Conservation (phyloP, 495 filamentous ascomycete genomes). For the Lophium mytilinum region DNA sequence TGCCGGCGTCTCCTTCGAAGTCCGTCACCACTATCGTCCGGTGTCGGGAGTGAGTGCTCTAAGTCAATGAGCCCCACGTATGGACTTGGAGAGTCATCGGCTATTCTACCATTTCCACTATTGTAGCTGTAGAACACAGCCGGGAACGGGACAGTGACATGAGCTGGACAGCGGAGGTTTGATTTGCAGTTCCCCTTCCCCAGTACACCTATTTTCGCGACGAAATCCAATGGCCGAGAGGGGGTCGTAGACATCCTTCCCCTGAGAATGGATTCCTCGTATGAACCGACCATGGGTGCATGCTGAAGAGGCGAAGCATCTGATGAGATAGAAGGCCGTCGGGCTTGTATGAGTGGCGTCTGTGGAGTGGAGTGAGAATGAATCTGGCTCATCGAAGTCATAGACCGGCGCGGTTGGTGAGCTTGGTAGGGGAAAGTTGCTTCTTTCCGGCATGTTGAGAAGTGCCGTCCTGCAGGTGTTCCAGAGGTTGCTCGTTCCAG, state of each 20-base stretch:
- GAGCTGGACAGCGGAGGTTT: slow-evolving; percentile 75
- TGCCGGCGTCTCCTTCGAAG: slow-evolving; percentile 41
- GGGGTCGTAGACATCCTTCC: slow-evolving; percentile 96
- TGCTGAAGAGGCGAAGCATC: slow-evolving; percentile 72
- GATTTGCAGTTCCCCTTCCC: slow-evolving; percentile 86
- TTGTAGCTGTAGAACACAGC: slow-evolving; percentile 94
- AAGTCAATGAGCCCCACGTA: slow-evolving; percentile 94
- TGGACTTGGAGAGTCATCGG: slow-evolving; percentile 82
- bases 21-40: slow-evolving; percentile 37
- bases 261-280: slow-evolving; percentile 90
- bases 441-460: slow-evolving; percentile 39
- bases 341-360: slow-evolving; percentile 48
- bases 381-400: slow-evolving; percentile 51
- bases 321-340: slow-evolving; percentile 64
- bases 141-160: slow-evolving; percentile 88
- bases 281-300: slow-evolving; percentile 94
- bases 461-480: slow-evolving; percentile 22
- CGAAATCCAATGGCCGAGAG: slow-evolving; percentile 86
- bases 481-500: slow-evolving; percentile 11
- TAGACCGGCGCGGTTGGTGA: slow-evolving; percentile 64
- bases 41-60: slow-evolving; percentile 59
- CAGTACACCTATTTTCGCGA: slow-evolving; percentile 91
- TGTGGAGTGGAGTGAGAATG: slow-evolving; percentile 44
- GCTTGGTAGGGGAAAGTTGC: slow-evolving; percentile 55
- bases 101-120: slow-evolving; percentile 49